A percentile compares a stretch with the other conserved stretches of the same genome.
phyloP scores from a whole-genome alignment of 768 basidiomycete genomes.

The Ramaria sp. region DNA sequence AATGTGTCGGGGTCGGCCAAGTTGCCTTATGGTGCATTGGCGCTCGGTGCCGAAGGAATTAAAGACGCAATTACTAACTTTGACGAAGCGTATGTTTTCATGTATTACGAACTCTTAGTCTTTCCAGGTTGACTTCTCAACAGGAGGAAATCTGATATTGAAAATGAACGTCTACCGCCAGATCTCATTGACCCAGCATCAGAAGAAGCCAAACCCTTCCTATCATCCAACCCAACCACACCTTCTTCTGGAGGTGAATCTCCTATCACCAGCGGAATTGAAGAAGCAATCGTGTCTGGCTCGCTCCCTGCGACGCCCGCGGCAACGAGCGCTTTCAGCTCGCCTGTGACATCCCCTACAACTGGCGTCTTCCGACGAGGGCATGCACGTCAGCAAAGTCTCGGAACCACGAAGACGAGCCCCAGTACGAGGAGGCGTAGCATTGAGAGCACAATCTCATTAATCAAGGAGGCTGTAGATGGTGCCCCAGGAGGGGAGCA shows the following conservation, averaged over 20 bases:
- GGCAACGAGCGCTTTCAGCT: constrained; percentile 16
- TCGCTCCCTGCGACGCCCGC: constrained; percentile 15
- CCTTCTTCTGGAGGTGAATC: constrained; percentile 34
- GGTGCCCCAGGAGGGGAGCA: constrained; percentile 24
- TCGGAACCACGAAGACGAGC: constrained; percentile 93
- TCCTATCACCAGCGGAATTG: constrained; percentile 22
- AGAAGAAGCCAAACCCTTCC: constrained; percentile 52
- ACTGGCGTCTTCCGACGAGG: constrained; percentile 44
- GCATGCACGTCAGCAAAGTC: constrained; percentile 65
- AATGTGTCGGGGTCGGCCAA: constrained; percentile 68
- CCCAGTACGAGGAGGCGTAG: constrained; percentile 88
- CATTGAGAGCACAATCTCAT: constrained; percentile 89
- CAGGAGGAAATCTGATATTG: constrained; percentile 95
- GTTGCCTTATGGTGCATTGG: constrained; percentile 76
- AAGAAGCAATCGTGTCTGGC: constrained; percentile 18
- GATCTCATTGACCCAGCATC: constrained; percentile 73
- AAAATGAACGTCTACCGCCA: constrained; percentile 97
- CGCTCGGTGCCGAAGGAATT: constrained; percentile 85
- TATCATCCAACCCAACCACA: constrained; percentile 42
- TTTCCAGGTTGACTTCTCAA: background rate
- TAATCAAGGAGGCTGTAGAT: constrained; percentile 90
- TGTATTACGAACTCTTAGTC: background rate
- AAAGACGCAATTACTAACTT: constrained; percentile 90
- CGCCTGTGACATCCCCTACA: constrained; percentile 21
- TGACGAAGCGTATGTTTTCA: constrained; percentile 71